Conservation (phyloP, 345 rosid species). For the Streptanthus diversifolius region DNA sequence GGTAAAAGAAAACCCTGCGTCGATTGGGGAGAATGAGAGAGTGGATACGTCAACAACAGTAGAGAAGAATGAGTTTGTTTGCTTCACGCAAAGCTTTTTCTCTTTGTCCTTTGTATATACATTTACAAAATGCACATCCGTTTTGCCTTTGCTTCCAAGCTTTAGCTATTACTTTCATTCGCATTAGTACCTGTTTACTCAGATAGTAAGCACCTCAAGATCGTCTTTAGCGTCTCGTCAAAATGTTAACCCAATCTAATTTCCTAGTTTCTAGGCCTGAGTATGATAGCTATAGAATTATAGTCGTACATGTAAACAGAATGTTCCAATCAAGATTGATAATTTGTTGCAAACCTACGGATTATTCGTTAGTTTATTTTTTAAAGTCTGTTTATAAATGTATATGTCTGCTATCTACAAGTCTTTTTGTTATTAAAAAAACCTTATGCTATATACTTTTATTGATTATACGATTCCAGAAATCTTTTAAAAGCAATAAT, state of each 20-base stretch:
- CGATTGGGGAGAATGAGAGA: conserved; percentile 2
- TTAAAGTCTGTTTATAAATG: background rate
- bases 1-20: background rate
- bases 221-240: background rate
- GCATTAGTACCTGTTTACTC: background rate
- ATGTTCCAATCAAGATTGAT: background rate
- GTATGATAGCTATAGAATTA: background rate
- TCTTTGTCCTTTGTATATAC: conserved; percentile 16
- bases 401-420: background rate
- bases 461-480: background rate
- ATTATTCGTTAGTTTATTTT: background rate
- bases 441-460: background rate
- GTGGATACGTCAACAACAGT: conserved; percentile 20
- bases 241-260: background rate
- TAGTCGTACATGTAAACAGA: background rate
- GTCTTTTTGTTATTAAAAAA: background rate
- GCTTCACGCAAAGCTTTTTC: conserved; percentile 31
- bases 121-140: background rate
- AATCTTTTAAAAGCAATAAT: background rate
- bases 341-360: background rate
- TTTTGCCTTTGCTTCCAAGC: conserved; percentile 32
- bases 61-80: conserved; percentile 10
- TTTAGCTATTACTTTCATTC: background rate
- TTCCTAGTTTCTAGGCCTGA: background rate
- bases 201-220: background rate